A percentile compares a stretch with the other conserved stretches of the same genome.
Evolutionary conservation across 75 land plant genomes (phyloP).

Genomic region (Adiantum capillusveneris): DNA sequence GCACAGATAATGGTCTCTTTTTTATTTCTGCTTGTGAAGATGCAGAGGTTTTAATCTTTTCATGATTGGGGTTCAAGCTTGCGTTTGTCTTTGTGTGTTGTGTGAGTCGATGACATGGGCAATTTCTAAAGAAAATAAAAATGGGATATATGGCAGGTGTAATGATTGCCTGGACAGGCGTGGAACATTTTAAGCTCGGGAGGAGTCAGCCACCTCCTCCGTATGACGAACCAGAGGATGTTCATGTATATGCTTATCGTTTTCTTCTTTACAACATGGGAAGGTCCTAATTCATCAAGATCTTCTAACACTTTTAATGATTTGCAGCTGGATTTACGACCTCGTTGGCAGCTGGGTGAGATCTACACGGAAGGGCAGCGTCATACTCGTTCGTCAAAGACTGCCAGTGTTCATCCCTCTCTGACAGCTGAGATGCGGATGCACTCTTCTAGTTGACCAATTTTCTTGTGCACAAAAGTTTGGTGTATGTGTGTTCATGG

Average conservation of each 20-base stretch:
- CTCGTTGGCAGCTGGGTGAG: slow-evolving; percentile 98
- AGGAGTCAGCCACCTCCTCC: slow-evolving; percentile 84
- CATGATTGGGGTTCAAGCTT: too few species aligned
- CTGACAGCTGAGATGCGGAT: slow-evolving; percentile 52
- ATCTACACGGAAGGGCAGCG: slow-evolving; percentile 62
- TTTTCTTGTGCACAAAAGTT: too few species aligned
- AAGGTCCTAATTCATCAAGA: neutral
- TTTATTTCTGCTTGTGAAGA: neutral
- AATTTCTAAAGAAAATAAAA: neutral
- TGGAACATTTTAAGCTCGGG: slow-evolving; percentile 79
- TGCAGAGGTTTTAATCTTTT: too few species aligned
- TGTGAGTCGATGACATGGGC: too few species aligned
- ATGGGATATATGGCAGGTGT: slow-evolving; percentile 52
- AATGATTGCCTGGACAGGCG: slow-evolving; percentile 99
- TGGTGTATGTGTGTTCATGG: too few species aligned
- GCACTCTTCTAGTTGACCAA: too few species aligned
- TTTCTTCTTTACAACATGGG: neutral
- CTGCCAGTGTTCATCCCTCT: slow-evolving; percentile 65
- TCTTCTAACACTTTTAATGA: neutral
- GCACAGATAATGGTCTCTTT: slow-evolving; percentile 88
- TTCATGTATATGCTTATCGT: slow-evolving; percentile 30
- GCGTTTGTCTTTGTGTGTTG: neutral
- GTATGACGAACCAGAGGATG: slow-evolving; percentile 74
- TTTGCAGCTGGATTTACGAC: slow-evolving; percentile 75
- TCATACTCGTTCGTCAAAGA: slow-evolving; percentile 63